Base-by-base conservation (phyloP, 148 eudicot species). In the Spergularia marina region DNA sequence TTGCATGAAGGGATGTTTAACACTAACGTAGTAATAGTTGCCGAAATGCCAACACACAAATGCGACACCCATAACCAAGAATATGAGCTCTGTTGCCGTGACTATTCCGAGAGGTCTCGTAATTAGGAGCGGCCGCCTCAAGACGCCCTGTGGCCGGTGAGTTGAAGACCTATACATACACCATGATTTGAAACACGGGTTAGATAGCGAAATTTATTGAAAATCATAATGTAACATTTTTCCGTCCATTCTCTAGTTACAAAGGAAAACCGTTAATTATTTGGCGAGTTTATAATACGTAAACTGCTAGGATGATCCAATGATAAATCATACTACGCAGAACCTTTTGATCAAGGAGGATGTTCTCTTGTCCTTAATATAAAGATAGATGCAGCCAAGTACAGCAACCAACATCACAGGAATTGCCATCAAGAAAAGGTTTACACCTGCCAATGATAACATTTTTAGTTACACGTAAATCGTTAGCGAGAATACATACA, bases 401-500 rank as follows among this genome's bases (percentile, higher is more conserved):
- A 71, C 81, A 74, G 88, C 82, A 16, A 85, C 80, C 40, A 87
- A 58, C 81, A 87, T 87, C 40, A 85, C 65, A 13, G 91, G 91
- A 66, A 85, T 85, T 67, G 89, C 60, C 39, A 88, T 84, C 54
- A 88, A 74, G 74, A 86, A 78, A 59, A 88, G 85, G 76, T 82
- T 84, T 56, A 75, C 79, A 71, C 91, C 91, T 88, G 84, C 77
- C 17, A 40, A 49, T 47, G 6, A 53, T 9, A 70, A 23, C 25
- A 23, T 23, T 23, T 23, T 23, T 23, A 1, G 25, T 23, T 23
- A 23, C 1, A 6, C 36, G 13, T 8, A n/a, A 12, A 25, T 12
- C 20, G 57, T 23, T 7, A 59, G 12, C 20, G 14, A 55, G 30
- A 49, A 25, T 20, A 56, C 18, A 10, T 20, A 7, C 21, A 39